Percentiles rank a stretch among this genome's conserved stretches.
Conservation (phyloP, 2,329 filamentous ascomycete species). For the Rachicladosporium sp. region DNA sequence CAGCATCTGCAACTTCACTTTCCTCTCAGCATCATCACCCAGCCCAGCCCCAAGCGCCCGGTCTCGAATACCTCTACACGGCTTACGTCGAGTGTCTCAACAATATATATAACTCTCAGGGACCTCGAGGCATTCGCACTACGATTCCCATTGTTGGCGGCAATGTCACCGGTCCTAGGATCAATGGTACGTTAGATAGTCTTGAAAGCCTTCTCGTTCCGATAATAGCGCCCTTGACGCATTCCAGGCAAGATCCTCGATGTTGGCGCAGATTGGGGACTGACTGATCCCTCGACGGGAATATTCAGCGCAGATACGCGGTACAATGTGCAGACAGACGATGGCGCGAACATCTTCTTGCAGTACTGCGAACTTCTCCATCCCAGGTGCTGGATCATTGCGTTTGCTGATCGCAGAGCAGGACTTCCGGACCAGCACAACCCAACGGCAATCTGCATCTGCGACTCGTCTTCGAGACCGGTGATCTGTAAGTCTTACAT, state of each 20-base stretch:
- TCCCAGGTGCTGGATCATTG: too few species aligned
- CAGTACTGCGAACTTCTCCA: conserved; percentile 4
- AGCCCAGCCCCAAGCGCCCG: conserved; percentile 10
- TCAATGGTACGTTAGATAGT: conserved; percentile 3
- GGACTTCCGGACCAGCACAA: conserved; percentile 20
- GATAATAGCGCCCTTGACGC: too few species aligned
- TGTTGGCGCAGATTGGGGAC: conserved; percentile 28
- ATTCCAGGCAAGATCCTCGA: conserved; percentile 18
- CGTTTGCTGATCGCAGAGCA: too few species aligned
- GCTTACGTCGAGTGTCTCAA: conserved; percentile 15
- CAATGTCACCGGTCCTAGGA: conserved; percentile 19
- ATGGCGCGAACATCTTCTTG: conserved; percentile 24
- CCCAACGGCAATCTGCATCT: conserved; percentile 20
- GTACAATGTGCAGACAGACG: conserved; percentile 26
- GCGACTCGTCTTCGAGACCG: conserved; percentile 24
- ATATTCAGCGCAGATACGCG: conserved; percentile 24
- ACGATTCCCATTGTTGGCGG: conserved; percentile 21
- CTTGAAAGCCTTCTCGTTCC: too few species aligned
- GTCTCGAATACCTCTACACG: conserved; percentile 19
- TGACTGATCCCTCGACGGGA: conserved; percentile 19
- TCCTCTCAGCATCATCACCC: conserved; percentile 2
- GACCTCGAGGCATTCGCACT: conserved; percentile 16
- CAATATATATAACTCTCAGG: conserved; percentile 14
- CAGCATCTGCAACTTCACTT: conserved; percentile 4
- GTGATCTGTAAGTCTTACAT: conserved; percentile 6